Percentiles rank a stretch among this genome's conserved stretches.
Conservation (phyloP, 1,139 yeast genomes). For the Pneumocystis oryctolagi region DNA sequence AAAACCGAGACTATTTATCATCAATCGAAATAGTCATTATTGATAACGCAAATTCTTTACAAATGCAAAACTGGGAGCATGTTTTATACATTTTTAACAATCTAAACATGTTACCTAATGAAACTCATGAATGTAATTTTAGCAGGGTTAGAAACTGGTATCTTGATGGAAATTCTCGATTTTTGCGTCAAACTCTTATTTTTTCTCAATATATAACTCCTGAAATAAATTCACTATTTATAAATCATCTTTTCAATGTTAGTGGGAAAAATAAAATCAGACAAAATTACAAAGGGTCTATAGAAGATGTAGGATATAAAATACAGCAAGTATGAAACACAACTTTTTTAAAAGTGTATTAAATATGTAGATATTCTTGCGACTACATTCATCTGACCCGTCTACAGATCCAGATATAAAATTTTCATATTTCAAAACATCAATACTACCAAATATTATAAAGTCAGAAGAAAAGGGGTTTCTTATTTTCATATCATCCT, state of each 20-base stretch:
- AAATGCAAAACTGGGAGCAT: slow-evolving; percentile 92
- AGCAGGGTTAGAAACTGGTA: slow-evolving; percentile 87
- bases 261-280: slow-evolving; percentile 52
- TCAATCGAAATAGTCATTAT: slow-evolving; percentile 70
- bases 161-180: slow-evolving; percentile 65
- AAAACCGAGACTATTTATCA: slow-evolving; percentile 55
- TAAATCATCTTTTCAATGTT: slow-evolving; percentile 44
- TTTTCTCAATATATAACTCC: slow-evolving; percentile 69
- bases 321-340: slow-evolving; percentile 50
- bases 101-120: slow-evolving; percentile 61
- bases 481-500: slow-evolving; percentile 67
- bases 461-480: slow-evolving; percentile 43
- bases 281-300: slow-evolving; percentile 24
- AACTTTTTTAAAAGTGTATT: background rate
- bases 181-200: slow-evolving; percentile 62
- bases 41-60: slow-evolving; percentile 75
- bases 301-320: slow-evolving; percentile 36
- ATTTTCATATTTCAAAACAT: slow-evolving; percentile 63
- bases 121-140: slow-evolving; percentile 74
- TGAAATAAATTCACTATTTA: slow-evolving; percentile 51
- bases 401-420: slow-evolving; percentile 61
- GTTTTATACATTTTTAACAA: slow-evolving; percentile 50
- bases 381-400: slow-evolving; percentile 47
- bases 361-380: slow-evolving; percentile 13
- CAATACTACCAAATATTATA: slow-evolving; percentile 51